phyloP scores from a whole-genome alignment of 257 asterid species.

The Paraleonurus japonicus region DNA sequence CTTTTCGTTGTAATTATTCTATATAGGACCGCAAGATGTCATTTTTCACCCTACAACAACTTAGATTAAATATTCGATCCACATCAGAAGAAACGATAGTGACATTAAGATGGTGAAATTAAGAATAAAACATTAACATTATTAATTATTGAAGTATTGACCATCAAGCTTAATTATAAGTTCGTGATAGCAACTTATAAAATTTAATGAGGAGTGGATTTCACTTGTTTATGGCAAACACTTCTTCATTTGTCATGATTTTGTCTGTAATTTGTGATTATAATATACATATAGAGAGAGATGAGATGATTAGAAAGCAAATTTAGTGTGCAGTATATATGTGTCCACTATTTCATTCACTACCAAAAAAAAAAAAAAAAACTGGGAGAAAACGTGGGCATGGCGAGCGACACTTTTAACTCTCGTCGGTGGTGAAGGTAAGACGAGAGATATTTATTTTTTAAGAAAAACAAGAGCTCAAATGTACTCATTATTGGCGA shows the following conservation, averaged over 20 bases:
- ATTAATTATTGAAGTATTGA: constrained; percentile 21
- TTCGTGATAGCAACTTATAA: constrained; percentile 26
- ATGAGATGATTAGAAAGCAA: not conserved
- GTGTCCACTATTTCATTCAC: not conserved
- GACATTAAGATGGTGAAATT: constrained; percentile 36
- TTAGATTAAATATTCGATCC: constrained; percentile 17
- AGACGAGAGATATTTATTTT: too few species aligned
- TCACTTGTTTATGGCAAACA: constrained; percentile 29
- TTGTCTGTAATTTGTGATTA: constrained; percentile 18
- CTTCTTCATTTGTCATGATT: constrained; percentile 18
- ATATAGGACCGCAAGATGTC: constrained; percentile 11
- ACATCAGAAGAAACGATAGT: constrained; percentile 31
- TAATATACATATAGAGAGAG: not conserved
- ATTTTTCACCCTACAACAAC: constrained; percentile 21
- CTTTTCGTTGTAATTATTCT: constrained; percentile 27
- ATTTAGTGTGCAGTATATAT: not conserved
- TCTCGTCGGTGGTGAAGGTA: too few species aligned
- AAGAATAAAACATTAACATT: constrained; percentile 27
- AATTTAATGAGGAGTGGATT: constrained; percentile 27
- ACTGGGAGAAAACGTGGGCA: too few species aligned
- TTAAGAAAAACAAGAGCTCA: too few species aligned
- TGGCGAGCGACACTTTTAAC: too few species aligned
- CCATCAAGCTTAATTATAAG: constrained; percentile 21
- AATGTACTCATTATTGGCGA: too few species aligned
- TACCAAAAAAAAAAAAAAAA: too few species aligned